Conservation (phyloP, 2,329 filamentous ascomycete species). For the Xylaria sp. region DNA sequence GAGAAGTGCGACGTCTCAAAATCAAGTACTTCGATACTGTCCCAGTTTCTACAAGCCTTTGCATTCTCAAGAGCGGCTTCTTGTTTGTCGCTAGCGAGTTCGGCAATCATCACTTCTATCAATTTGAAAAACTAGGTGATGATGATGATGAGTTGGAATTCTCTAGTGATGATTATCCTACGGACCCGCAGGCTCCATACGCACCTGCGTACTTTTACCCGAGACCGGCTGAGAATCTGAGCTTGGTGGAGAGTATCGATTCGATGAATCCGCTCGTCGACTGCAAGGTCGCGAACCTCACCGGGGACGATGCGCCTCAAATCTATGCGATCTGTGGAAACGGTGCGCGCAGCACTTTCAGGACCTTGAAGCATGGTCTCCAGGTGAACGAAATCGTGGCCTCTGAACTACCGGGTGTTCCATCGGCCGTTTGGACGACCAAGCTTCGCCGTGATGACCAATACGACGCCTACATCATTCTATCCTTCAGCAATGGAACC, state of each 20-base stretch:
- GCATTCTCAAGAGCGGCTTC: constrained; percentile 93
- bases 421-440: constrained; percentile 90
- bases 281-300: constrained; percentile 86
- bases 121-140: constrained; percentile 94
- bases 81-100: constrained; percentile 88
- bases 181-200: constrained; percentile 66
- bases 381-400: constrained; percentile 95
- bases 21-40: constrained; percentile 99
- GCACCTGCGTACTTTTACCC: constrained; percentile 81
- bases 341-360: constrained; percentile 82
- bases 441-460: constrained; percentile 77
- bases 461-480: constrained; percentile 90
- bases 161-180: constrained; percentile 73
- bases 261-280: constrained; percentile 89
- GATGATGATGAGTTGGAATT: constrained; percentile 89
- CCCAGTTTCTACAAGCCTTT: constrained; percentile 77
- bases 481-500: constrained; percentile 86
- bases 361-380: constrained; percentile 85
- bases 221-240: constrained; percentile 72
- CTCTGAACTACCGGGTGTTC: constrained; percentile 82
- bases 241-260: constrained; percentile 76
- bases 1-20: constrained; percentile 75
- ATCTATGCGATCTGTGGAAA: constrained; percentile 91
- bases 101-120: constrained; percentile 91
- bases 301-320: constrained; percentile 88